phyloP scores from a whole-genome alignment of 2,329 filamentous ascomycete genomes.

The Aspergillus sp. region DNA sequence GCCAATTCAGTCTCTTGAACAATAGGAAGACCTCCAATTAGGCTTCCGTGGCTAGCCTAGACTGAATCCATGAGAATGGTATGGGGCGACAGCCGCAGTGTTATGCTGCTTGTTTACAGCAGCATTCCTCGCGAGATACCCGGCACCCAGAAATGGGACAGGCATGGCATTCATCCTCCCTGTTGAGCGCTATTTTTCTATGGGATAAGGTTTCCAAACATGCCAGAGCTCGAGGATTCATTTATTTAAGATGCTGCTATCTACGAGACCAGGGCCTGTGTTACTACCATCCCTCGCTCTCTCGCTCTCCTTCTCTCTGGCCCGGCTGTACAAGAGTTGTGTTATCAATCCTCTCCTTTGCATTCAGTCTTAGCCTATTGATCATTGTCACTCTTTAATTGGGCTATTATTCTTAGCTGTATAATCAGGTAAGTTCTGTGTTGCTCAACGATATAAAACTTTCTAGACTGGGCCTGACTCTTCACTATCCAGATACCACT shows the following conservation, averaged over 20 bases:
- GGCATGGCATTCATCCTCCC: neutral
- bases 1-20: neutral
- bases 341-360: neutral
- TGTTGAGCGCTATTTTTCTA: neutral
- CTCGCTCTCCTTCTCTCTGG: neutral
- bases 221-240: neutral
- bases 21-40: neutral
- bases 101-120: neutral
- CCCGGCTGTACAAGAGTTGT: neutral
- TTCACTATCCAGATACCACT: neutral
- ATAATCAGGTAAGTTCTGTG: neutral
- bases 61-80: neutral
- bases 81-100: neutral
- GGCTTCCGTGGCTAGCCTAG: neutral
- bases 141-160: neutral
- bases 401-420: neutral
- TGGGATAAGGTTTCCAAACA: conserved; percentile 2
- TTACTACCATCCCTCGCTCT: neutral
- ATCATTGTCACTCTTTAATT: neutral
- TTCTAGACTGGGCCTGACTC: neutral
- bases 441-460: neutral
- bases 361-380: neutral
- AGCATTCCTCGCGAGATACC: conserved; percentile 3
- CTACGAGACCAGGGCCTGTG: neutral
- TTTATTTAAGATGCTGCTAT: conserved; percentile 4